Evolutionary conservation across 495 filamentous ascomycete genomes (phyloP).

Genomic region (Penicillium fimorum): DNA sequence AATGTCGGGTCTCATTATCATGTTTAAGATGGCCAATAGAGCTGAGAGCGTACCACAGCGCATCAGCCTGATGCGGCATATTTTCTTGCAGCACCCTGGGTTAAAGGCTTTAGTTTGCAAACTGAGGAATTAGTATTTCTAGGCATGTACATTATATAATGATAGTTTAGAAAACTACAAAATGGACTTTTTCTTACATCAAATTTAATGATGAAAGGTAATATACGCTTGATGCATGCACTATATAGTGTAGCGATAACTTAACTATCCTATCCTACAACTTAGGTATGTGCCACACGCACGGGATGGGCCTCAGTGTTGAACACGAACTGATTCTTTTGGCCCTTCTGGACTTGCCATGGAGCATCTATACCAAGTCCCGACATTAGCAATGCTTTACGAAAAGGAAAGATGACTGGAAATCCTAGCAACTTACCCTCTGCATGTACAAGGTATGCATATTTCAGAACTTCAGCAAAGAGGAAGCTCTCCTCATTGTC

Average conservation of each 20-base stretch:
- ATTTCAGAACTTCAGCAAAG: slow-evolving; percentile 90
- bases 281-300: slow-evolving; percentile 42
- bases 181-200: neutral
- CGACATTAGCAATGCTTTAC: slow-evolving; percentile 13
- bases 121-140: neutral
- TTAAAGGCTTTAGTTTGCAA: neutral
- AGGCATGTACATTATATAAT: neutral
- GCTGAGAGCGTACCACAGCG: too few relatives aligned
- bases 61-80: too few relatives aligned
- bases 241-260: neutral
- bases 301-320: slow-evolving; percentile 87
- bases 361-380: slow-evolving; percentile 47
- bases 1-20: too few relatives aligned
- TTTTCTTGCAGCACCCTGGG: neutral
- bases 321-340: slow-evolving; percentile 66
- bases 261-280: neutral
- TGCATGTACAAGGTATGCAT: slow-evolving; percentile 68
- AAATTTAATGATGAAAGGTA: neutral
- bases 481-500: slow-evolving; percentile 88
- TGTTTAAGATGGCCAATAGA: too few relatives aligned
- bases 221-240: neutral
- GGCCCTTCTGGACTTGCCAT: slow-evolving; percentile 63
- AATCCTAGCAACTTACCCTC: slow-evolving; percentile 19
- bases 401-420: neutral
- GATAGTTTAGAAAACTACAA: neutral